Percentiles rank a stretch among this genome's conserved stretches.
Conservation (phyloP, 2,329 filamentous ascomycete species). For the Claviceps purpurea region DNA sequence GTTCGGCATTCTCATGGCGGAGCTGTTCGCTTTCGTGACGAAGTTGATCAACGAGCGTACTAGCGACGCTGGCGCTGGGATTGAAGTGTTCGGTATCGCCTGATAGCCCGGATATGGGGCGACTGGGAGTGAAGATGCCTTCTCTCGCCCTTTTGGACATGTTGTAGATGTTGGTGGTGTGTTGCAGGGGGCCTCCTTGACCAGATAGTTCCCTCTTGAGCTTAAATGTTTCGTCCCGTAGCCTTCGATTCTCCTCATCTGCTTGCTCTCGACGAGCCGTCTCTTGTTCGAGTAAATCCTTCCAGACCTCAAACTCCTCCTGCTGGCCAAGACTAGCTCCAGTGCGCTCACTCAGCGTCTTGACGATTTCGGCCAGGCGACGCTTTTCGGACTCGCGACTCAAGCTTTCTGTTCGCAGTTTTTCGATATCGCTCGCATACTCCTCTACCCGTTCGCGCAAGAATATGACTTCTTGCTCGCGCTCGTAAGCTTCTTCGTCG, state of each 20-base stretch:
- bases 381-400: constrained; percentile 74
- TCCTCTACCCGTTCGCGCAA: constrained; percentile 76
- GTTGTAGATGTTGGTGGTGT: constrained; percentile 55
- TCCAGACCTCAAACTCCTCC: constrained; percentile 75
- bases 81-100: constrained; percentile 37
- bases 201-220: constrained; percentile 44
- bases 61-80: constrained; percentile 42
- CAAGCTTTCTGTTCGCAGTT: constrained; percentile 64
- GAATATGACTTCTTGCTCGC: constrained; percentile 77
- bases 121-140: constrained; percentile 30
- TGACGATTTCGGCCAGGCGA: constrained; percentile 69
- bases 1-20: constrained; percentile 81
- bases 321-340: constrained; percentile 38
- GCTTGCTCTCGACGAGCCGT: constrained; percentile 77
- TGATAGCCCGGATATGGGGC: constrained; percentile 36
- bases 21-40: constrained; percentile 58
- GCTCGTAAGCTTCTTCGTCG: constrained; percentile 49
- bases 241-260: constrained; percentile 73
- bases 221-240: constrained; percentile 73
- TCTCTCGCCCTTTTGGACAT: constrained; percentile 42
- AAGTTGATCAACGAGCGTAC: constrained; percentile 64
- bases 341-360: constrained; percentile 35
- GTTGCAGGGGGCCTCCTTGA: constrained; percentile 28
- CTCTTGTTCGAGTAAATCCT: constrained; percentile 86
- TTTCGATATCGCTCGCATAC: constrained; percentile 72